phyloP scores from a whole-genome alignment of 2,329 filamentous ascomycete genomes.

The Penicillium brasilianum region DNA sequence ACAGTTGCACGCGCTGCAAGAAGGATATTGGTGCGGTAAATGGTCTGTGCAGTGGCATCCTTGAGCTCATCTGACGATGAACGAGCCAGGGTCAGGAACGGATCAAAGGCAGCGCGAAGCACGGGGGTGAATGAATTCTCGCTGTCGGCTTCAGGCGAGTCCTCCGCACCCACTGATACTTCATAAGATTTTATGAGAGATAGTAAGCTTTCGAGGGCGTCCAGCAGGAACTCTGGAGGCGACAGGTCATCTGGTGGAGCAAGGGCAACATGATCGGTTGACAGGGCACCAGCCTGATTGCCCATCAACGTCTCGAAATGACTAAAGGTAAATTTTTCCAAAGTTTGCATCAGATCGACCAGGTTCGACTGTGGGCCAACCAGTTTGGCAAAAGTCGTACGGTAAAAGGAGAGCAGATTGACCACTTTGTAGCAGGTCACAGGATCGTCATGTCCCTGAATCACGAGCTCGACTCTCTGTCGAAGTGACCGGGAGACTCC shows the following conservation, averaged over 20 bases:
- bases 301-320: constrained; percentile 83
- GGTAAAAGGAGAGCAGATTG: constrained; percentile 89
- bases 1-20: constrained; percentile 47
- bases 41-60: constrained; percentile 51
- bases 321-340: constrained; percentile 77
- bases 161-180: constrained; percentile 66
- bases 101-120: constrained; percentile 79
- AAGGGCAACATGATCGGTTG: constrained; percentile 73
- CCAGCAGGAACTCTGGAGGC: constrained; percentile 78
- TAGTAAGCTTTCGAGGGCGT: constrained; percentile 77
- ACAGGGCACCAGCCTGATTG: constrained; percentile 70
- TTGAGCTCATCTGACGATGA: constrained; percentile 56
- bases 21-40: constrained; percentile 56
- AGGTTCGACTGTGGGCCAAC: constrained; percentile 72
- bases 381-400: constrained; percentile 79
- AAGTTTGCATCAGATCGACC: constrained; percentile 67
- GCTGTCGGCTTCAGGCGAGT: constrained; percentile 55
- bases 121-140: constrained; percentile 76
- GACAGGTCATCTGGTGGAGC: constrained; percentile 73
- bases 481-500: constrained; percentile 83
- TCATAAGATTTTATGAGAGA: constrained; percentile 86
- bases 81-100: constrained; percentile 71
- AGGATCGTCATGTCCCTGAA: constrained; percentile 89
- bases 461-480: constrained; percentile 87
- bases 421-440: constrained; percentile 88